Conservation (phyloP, 2,329 filamentous ascomycete genomes). For the Ascosphaera apis region DNA sequence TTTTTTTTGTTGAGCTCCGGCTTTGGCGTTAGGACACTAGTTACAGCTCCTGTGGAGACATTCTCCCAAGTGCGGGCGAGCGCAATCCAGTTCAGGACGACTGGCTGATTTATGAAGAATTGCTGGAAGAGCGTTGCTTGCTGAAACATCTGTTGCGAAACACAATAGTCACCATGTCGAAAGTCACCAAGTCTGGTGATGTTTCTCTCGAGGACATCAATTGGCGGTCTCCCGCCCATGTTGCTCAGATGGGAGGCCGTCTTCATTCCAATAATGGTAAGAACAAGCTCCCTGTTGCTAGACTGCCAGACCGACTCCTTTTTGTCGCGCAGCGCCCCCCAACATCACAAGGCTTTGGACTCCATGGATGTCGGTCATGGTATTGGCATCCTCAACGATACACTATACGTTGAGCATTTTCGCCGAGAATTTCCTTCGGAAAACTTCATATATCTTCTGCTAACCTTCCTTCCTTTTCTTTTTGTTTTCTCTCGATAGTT, state of each 20-base stretch:
- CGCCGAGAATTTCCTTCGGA: not conserved
- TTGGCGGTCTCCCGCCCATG: constrained; percentile 22
- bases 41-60: not conserved
- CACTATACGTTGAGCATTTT: not conserved
- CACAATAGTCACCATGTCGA: no score
- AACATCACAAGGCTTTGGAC: not conserved
- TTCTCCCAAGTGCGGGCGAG: not conserved
- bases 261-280: constrained; percentile 23
- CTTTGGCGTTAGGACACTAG: not conserved
- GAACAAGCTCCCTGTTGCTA: constrained; percentile 2
- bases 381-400: not conserved
- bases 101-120: no score
- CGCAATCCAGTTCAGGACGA: no score
- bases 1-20: not conserved
- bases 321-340: not conserved
- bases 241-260: constrained; percentile 23
- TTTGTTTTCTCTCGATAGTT: constrained; percentile 15
- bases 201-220: constrained; percentile 21
- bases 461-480: not conserved
- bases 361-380: not conserved
- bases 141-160: no score
- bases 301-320: not conserved
- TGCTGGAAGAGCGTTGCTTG: not conserved
- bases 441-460: not conserved
- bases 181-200: no score